Base-by-base conservation (phyloP, 768 basidiomycete species). In the Candolleomyces aberdarensis region DNA sequence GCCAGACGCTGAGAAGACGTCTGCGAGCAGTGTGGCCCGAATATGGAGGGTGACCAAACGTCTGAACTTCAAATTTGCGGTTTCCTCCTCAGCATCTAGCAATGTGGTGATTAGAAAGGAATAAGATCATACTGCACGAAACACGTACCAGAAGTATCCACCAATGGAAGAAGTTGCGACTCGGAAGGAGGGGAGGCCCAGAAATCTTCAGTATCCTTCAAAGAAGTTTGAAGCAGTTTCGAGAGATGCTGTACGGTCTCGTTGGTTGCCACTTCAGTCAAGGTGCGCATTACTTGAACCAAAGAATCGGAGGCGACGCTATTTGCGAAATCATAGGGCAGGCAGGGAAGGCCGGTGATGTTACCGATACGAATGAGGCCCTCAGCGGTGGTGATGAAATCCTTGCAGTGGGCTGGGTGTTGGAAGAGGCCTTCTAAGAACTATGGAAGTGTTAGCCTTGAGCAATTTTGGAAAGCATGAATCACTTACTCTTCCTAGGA, bases 361-460 rank as follows among this genome's bases (percentile, higher is more conserved):
- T 84, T 82, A 64, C 93, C 87, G 58, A 98, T 76, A 65, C 83
- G 79, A 64, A 86, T 77, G 44, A 98, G 80, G 52, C 92, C 86
- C 67, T 95, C 84, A 5, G 87, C 80, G 62, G 83, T 80, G 51
- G 82, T 76, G 62, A 97, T 85, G 71, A 98, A 98, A 66, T 98
- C 96, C 64, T 86, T 86, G 78, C 92, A 92, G 72, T 98, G 92
- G 22, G 87, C 85, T 1, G 86, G 81, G 69, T 96, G 95, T 67
- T 96, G 94, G 77, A 98, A 96, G 46, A 98, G 81, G 6, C 97
- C 96, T 72, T 96, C 94, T 57, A 96, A 81, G 73, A 97, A 96
- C 93, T 96, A n/a, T 62, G 39, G 49, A 49, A 55, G 48, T 63
- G 22, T 56, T 46, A 59, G 1, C 46, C 53, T 22, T 36, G 36